Base-by-base conservation (phyloP, 495 filamentous ascomycete species). In the Penicillium pulvis region DNA sequence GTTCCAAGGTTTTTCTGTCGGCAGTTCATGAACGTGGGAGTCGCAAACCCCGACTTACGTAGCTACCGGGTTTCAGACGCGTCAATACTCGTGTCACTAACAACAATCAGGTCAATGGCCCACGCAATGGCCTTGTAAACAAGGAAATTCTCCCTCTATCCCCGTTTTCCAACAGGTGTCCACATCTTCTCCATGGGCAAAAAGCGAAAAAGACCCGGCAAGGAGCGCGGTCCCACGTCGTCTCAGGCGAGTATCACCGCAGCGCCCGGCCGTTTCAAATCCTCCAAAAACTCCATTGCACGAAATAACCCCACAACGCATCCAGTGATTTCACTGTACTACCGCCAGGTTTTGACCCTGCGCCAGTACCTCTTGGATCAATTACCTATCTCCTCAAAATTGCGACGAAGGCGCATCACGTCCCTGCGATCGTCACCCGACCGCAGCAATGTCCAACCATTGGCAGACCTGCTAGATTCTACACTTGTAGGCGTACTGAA, bases 241-340 rank as follows among this genome's bases (percentile, higher is more conserved):
- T 62, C 59, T 57, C 64, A 67, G 60, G 42, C 53, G 33, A 61
- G 62, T 60, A 54, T 57, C 53, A 59, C 57, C 42, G 51, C 55
- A 43, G 50, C 64, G 36, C 50, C 64, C 41, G 36, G 50, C 41
- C 55, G 58, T 63, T 64, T 65, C 58, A 65, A 60, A 52, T 55
- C 26, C 35, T 17, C 56, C 41, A 55, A 52, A n/a, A 44, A 41
- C 33, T 43, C 59, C 50, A 26, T 49, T 51, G 53, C 54, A 9
- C 59, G 49, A 48, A 46, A 65, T 57, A 58, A 44, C 36, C 53
- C 52, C 57, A 57, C 56, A 56, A 57, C 66, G 26, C 88, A 92
- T 72, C 85, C 86, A 19, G 80, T 96, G 28, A 81, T 98, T 51
- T 83, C 79, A 46, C 80, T 85, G 58, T 95, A 90, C 76, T 97